phyloP scores from a whole-genome alignment of 2,329 filamentous ascomycete genomes.

The Talaromyces sp. region DNA sequence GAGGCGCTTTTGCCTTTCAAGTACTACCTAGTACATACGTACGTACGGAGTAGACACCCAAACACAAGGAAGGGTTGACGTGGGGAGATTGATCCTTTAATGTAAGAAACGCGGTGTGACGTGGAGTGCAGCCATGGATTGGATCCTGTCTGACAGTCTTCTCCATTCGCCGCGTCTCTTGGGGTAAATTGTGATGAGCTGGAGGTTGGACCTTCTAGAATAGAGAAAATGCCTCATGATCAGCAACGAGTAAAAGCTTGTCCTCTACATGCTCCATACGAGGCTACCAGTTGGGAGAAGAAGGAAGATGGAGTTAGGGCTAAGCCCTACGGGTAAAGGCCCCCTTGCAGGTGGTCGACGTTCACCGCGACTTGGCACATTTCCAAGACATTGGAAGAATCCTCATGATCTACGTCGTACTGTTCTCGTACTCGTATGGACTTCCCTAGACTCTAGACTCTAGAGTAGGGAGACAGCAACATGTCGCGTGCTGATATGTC shows the following conservation, averaged over 20 bases:
- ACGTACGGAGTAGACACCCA: too few relatives aligned
- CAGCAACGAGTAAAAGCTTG: conserved; percentile 6
- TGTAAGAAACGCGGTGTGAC: conserved; percentile 14
- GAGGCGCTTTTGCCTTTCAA: not conserved
- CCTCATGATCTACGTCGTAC: not conserved
- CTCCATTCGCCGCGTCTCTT: not conserved
- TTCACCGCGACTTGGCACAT: conserved; percentile 3
- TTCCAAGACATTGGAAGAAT: not conserved
- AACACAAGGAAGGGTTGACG: not conserved
- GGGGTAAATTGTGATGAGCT: not conserved
- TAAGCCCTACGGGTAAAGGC: not conserved
- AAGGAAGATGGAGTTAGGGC: conserved; percentile 5
- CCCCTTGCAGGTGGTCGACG: not conserved
- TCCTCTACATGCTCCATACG: not conserved
- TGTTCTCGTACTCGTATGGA: not conserved
- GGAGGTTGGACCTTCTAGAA: not conserved
- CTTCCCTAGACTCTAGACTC: too few relatives aligned
- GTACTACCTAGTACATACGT: too few relatives aligned
- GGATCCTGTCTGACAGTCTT: not conserved
- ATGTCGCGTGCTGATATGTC: not conserved
- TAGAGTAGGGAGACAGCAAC: too few relatives aligned
- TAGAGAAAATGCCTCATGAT: conserved; percentile 11
- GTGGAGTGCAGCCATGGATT: conserved; percentile 4
- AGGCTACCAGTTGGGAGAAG: not conserved
- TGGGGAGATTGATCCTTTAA: not conserved